These are phyloP conservation scores for Gilbertella persicaria DNA, from an alignment of 371 early-diverging fungal species.

Conservation along the genomic window DNA sequence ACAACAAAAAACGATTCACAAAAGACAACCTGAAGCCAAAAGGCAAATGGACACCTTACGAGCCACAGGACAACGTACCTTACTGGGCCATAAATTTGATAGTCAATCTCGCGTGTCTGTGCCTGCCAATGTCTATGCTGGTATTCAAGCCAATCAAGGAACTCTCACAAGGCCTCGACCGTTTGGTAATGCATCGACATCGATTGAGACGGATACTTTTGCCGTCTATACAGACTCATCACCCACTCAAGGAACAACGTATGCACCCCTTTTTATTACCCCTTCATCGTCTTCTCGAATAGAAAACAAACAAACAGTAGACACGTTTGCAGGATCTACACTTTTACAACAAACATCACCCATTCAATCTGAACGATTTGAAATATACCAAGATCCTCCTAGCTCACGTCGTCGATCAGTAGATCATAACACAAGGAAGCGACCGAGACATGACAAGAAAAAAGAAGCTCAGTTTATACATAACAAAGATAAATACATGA, in stretches of 20 bases:
- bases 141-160: constrained; percentile 5
- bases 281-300: constrained; percentile 27
- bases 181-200: constrained; percentile 5
- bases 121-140: constrained; percentile 18
- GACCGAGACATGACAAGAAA: neutral
- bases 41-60: constrained; percentile 9
- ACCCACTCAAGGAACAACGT: constrained; percentile 9
- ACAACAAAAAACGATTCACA: constrained; percentile 1
- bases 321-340: constrained; percentile 52
- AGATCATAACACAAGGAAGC: neutral
- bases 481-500: too few relatives aligned
- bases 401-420: neutral
- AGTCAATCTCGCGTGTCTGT: constrained; percentile 14
- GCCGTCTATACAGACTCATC: constrained; percentile 9
- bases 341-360: constrained; percentile 41
- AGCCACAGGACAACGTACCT: constrained; percentile 19
- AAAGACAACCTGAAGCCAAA: constrained; percentile 9
- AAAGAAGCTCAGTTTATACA: neutral
- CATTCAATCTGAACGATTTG: neutral
- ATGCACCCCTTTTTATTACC: constrained; percentile 32
- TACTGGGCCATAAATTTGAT: constrained; percentile 31
- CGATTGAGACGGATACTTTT: constrained; percentile 1
- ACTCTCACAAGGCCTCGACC: neutral
- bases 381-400: neutral
- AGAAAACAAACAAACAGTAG: constrained; percentile 52